A percentile compares a stretch with the other conserved stretches of the same genome.
Conservation (phyloP, 176 grass and related monocot species). For the Oryza australiensis region DNA sequence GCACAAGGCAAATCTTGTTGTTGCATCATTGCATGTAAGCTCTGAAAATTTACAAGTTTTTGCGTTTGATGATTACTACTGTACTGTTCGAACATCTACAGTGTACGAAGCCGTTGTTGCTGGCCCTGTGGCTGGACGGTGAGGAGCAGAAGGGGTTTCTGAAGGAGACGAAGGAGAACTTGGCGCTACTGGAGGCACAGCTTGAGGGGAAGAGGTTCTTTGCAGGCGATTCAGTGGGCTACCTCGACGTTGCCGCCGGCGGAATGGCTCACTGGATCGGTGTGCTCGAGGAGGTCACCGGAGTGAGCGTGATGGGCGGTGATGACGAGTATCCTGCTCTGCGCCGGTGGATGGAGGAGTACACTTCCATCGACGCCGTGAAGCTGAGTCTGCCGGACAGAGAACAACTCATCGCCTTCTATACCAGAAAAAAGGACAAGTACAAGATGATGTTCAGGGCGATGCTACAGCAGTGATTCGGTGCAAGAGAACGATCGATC, state of each 20-base stretch:
- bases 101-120: conserved; percentile 17
- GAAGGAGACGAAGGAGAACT: conserved; percentile 41
- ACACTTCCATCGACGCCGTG: background rate
- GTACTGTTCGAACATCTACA: background rate
- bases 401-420: conserved; percentile 23
- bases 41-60: background rate
- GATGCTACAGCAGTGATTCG: background rate
- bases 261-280: conserved; percentile 35
- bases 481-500: too few species aligned
- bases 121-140: conserved; percentile 41
- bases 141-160: conserved; percentile 30
- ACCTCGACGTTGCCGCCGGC: conserved; percentile 33
- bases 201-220: conserved; percentile 56
- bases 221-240: conserved; percentile 44
- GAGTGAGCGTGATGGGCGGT: conserved; percentile 19
- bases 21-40: background rate
- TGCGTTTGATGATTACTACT: background rate
- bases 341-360: conserved; percentile 38
- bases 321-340: conserved; percentile 37
- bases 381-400: conserved; percentile 35
- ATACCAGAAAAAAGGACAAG: conserved; percentile 2
- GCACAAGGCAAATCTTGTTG: conserved; percentile 27
- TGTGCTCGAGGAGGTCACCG: conserved; percentile 38
- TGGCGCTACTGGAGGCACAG: conserved; percentile 37
- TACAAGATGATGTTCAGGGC: conserved; percentile 15